phyloP scores from a whole-genome alignment of 2,329 filamentous ascomycete genomes.

The Lecanicillium sp. region DNA sequence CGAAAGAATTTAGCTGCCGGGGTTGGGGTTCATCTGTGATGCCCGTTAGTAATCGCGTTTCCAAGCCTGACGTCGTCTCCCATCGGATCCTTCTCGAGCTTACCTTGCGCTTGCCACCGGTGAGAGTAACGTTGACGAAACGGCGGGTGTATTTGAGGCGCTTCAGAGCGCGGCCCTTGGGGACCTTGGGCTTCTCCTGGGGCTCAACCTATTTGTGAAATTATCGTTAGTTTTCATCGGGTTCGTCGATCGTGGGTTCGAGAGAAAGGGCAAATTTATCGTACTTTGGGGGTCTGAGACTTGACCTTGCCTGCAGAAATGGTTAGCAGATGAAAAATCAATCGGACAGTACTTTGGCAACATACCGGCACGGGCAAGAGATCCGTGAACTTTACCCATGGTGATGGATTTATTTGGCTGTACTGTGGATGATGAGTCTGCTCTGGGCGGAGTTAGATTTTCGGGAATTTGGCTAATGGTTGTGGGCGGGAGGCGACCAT shows the following conservation, averaged over 20 bases:
- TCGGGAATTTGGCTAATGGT: conserved; percentile 29
- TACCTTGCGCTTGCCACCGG: conserved; percentile 98
- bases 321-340: conserved; percentile 26
- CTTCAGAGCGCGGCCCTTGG: conserved; percentile 98
- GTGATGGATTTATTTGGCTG: conserved; percentile 36
- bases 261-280: conserved; percentile 23
- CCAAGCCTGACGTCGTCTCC: not conserved
- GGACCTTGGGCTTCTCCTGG: conserved; percentile 93
- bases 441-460: conserved; percentile 22
- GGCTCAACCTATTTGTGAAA: conserved; percentile 57
- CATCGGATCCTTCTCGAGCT: conserved; percentile 16
- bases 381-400: conserved; percentile 93
- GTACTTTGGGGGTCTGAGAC: conserved; percentile 88
- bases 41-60: not conserved
- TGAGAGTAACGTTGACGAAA: conserved; percentile 97
- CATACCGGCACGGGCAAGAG: conserved; percentile 73
- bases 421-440: conserved; percentile 26
- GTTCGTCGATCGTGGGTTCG: conserved; percentile 12
- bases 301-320: conserved; percentile 92
- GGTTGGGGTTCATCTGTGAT: conserved; percentile 77
- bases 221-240: conserved; percentile 22
- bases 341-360: conserved; percentile 11
- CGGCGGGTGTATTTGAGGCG: conserved; percentile 91
- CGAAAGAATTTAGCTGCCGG: conserved; percentile 49
- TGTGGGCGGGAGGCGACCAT: conserved; percentile 26